phyloP scores from a whole-genome alignment of 164 flowering plant species.

The Echeveria elegans region DNA sequence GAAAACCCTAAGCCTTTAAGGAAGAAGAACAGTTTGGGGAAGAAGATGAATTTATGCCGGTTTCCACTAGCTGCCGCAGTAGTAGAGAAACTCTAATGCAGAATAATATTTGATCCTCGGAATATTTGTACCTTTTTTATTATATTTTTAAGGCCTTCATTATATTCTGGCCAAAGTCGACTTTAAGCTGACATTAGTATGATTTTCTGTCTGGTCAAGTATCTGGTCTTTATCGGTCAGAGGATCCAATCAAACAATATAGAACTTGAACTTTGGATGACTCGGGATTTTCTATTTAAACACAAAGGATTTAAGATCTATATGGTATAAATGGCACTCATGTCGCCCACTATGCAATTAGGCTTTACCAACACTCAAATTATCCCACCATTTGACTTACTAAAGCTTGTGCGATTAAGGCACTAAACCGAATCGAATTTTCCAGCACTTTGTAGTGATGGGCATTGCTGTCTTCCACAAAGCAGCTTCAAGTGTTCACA shows the following conservation, averaged over 20 bases:
- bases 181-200: not conserved
- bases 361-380: conserved; percentile 1
- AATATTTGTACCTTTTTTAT: not conserved
- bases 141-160: not conserved
- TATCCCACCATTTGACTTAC: conserved; percentile 3
- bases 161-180: no score
- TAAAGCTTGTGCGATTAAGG: not conserved
- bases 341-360: conserved; percentile 3
- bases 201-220: not conserved
- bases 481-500: not conserved
- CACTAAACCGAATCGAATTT: conserved; percentile 1
- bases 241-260: not conserved
- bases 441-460: not conserved
- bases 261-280: not conserved
- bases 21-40: not conserved
- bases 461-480: not conserved
- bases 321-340: not conserved
- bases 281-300: not conserved
- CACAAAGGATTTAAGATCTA: not conserved
- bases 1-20: not conserved
- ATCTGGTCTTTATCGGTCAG: not conserved
- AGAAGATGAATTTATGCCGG: not conserved
- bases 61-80: not conserved
- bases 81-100: not conserved
- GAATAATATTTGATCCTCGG: not conserved